Base-by-base conservation (phyloP, 2,329 filamentous ascomycete genomes). In the Tetracladium maxilliforme region DNA sequence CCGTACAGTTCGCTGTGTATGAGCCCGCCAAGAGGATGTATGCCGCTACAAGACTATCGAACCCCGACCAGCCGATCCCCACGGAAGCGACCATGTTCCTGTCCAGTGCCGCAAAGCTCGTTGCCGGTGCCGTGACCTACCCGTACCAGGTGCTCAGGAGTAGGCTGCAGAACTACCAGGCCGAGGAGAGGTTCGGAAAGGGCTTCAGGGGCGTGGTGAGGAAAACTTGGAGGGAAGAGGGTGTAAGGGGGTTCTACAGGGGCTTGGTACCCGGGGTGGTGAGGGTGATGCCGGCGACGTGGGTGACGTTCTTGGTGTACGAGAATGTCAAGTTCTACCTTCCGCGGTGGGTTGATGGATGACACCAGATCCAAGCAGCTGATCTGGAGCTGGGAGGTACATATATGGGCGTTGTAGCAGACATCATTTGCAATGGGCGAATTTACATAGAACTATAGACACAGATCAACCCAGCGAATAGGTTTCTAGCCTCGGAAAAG, bases 281-380 rank as follows among this genome's bases (percentile, higher is more conserved):
- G 26, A 69, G 90, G 32, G 90, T 95, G 15, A 61, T 98, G 49
- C 90, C 90, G 4, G 86, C 84, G 16, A 95, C 90, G 4, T 92
- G 90, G 69, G 82, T 94, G 27, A 95, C 87, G 2, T 95, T 98
- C 46, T 52, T 98, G 40, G 86, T 95, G 14, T 95, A 95, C 52
- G 90, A 98, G 58, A 95, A 95, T 49, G 75, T 78, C 31, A 84
- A 78, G 52, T 71, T 67, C 36, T 75, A 81, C 45, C 47, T 92
- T 18, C 58, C 68, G 14, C 41, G 41, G 22, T 19, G 18, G 18
- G 18, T n/a, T n/a, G n/a, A n/a, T n/a, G n/a, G n/a, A 13, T 28
- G 21, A 27, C 13, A n/a, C 25, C 19, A 14, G 7, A 6, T 13
- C 3, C 14, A 14, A n/a, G 14, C 6, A 22, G 22, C 16, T n/a